A percentile compares a stretch with the other conserved stretches of the same genome.
Evolutionary conservation across 805 yeast species (phyloP).

Genomic region (Ogataea polymorpha): DNA sequence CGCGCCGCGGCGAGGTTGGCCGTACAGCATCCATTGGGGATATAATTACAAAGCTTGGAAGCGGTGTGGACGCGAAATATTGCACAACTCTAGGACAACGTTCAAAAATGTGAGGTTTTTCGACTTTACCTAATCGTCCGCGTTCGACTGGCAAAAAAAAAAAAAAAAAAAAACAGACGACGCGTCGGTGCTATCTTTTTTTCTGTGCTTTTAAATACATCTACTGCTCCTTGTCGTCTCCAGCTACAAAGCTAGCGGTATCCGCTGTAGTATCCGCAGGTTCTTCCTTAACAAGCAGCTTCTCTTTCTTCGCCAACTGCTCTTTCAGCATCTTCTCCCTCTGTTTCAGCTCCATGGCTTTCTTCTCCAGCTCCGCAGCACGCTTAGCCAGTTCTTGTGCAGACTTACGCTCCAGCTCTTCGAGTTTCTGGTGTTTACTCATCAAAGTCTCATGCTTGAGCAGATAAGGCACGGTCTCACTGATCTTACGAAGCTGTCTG

Average conservation of each 20-base stretch:
- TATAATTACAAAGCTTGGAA: slow-evolving; percentile 1
- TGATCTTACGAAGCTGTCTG: slow-evolving; percentile 67
- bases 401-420: slow-evolving; percentile 73
- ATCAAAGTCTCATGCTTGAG: slow-evolving; percentile 71
- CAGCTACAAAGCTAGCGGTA: slow-evolving; percentile 19
- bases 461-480: slow-evolving; percentile 84
- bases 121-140: slow-evolving; percentile 4
- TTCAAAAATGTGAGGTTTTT: slow-evolving; percentile 2
- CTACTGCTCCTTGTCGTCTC: slow-evolving; percentile 16
- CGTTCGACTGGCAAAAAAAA: background rate
- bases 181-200: slow-evolving; percentile 2
- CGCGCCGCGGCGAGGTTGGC: slow-evolving; percentile 60
- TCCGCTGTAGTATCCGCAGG: slow-evolving; percentile 9
- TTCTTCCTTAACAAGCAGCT: slow-evolving; percentile 5
- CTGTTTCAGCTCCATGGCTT: slow-evolving; percentile 67
- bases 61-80: background rate
- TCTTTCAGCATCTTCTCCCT: slow-evolving; percentile 56
- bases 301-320: slow-evolving; percentile 27
- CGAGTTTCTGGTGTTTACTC: slow-evolving; percentile 74
- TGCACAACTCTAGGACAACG: background rate
- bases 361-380: slow-evolving; percentile 73
- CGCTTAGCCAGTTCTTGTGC: slow-evolving; percentile 70
- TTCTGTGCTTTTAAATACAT: background rate
- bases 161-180: background rate
- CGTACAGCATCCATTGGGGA: slow-evolving; percentile 18